Percentiles rank a stretch among this genome's conserved stretches.
These are phyloP conservation scores for Tolypocladium ovalisporum DNA, from an alignment of 2,329 filamentous ascomycete genomes.

Conservation along the genomic window DNA sequence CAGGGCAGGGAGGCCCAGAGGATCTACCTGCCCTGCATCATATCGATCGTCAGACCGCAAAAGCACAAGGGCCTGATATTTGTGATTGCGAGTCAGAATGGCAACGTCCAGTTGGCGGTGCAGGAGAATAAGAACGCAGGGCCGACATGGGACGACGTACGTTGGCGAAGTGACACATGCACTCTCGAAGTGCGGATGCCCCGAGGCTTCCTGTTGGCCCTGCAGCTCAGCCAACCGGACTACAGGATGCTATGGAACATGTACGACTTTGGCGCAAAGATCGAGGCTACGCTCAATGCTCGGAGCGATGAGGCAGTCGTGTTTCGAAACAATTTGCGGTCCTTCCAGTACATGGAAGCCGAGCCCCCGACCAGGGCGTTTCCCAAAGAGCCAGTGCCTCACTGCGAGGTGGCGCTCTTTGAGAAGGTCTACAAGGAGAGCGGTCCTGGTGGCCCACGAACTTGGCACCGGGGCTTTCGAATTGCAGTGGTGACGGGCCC, in stretches of 20 bases:
- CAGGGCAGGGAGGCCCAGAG: slow-evolving; percentile 57
- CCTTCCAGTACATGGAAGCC: slow-evolving; percentile 74
- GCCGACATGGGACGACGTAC: slow-evolving; percentile 70
- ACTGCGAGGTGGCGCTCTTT: slow-evolving; percentile 66
- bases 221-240: slow-evolving; percentile 65
- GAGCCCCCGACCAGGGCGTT: slow-evolving; percentile 60
- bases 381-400: slow-evolving; percentile 59
- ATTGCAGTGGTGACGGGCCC: slow-evolving; percentile 69
- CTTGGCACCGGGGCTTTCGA: slow-evolving; percentile 68
- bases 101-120: slow-evolving; percentile 63
- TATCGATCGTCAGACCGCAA: slow-evolving; percentile 63
- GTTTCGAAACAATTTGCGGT: slow-evolving; percentile 57
- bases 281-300: slow-evolving; percentile 60
- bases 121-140: slow-evolving; percentile 57
- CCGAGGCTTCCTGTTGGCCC: slow-evolving; percentile 61
- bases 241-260: slow-evolving; percentile 72
- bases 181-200: slow-evolving; percentile 61
- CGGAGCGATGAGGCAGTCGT: slow-evolving; percentile 58
- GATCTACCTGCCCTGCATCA: slow-evolving; percentile 59
- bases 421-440: slow-evolving; percentile 58
- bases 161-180: slow-evolving; percentile 61
- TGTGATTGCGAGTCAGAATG: slow-evolving; percentile 68
- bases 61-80: slow-evolving; percentile 61
- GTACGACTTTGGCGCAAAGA: slow-evolving; percentile 72
- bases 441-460: slow-evolving; percentile 62